Percentiles rank a stretch among this genome's conserved stretches.
Conservation (phyloP, 148 eudicot species). For the Arctostaphylos glauca region DNA sequence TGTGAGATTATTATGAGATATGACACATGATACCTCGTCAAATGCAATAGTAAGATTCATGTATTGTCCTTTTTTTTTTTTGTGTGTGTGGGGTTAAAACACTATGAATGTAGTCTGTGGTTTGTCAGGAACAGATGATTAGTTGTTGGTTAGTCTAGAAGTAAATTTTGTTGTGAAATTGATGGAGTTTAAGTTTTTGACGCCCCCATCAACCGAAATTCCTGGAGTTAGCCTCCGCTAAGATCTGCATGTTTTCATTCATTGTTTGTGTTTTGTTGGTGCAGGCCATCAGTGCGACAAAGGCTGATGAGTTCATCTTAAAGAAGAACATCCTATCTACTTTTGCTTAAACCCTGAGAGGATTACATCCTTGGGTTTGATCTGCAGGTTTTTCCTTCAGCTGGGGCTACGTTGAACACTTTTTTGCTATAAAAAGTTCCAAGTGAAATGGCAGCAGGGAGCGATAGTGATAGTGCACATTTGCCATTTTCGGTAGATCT, state of each 20-base stretch:
- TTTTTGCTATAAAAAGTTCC: constrained; percentile 1
- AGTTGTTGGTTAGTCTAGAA: too few relatives aligned
- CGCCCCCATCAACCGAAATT: too few relatives aligned
- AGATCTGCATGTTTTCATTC: background rate
- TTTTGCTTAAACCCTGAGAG: constrained; percentile 42
- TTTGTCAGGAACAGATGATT: too few relatives aligned
- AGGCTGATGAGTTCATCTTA: constrained; percentile 88
- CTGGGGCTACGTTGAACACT: background rate
- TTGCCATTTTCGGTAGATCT: background rate
- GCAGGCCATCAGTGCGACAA: constrained; percentile 78
- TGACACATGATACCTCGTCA: too few relatives aligned
- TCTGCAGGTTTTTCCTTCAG: background rate
- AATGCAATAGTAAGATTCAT: too few relatives aligned
- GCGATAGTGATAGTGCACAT: background rate
- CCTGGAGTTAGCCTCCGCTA: too few relatives aligned
- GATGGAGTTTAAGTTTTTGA: too few relatives aligned
- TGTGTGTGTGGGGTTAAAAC: too few relatives aligned
- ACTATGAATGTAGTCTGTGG: too few relatives aligned
- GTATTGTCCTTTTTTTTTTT: too few relatives aligned
- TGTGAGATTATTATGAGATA: too few relatives aligned
- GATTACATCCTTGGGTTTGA: background rate
- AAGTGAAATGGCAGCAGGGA: background rate
- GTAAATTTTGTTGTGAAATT: too few relatives aligned
- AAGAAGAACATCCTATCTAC: constrained; percentile 84
- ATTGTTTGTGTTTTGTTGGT: constrained; percentile 17